phyloP scores from a whole-genome alignment of 257 asterid genomes.

The Knoxia roxburghii region DNA sequence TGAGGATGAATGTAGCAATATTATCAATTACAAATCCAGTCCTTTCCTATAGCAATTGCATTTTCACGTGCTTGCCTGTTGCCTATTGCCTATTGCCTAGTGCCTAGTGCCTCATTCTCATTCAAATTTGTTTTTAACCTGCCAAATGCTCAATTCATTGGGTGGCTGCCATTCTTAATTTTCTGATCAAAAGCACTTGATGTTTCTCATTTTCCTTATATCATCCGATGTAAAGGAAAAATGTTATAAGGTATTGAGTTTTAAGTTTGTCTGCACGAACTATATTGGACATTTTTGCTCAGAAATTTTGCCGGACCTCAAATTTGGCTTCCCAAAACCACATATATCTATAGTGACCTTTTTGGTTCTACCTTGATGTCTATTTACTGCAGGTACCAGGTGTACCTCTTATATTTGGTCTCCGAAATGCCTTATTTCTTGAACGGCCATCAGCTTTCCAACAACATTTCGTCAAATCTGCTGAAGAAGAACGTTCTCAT shows the following conservation, averaged over 20 bases:
- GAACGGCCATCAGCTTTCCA: conserved; percentile 77
- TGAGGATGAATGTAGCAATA: conserved; percentile 1
- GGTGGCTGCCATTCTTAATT: neutral
- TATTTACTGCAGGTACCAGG: conserved; percentile 65
- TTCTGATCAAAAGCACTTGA: neutral
- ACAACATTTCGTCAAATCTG: conserved; percentile 52
- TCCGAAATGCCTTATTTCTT: conserved; percentile 73
- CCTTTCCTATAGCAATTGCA: neutral
- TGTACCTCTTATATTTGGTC: conserved; percentile 70
- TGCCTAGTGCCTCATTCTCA: neutral
- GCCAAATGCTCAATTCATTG: neutral
- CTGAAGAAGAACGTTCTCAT: conserved; percentile 71
- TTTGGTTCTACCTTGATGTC: conserved; percentile 2
- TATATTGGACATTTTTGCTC: neutral
- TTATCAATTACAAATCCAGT: neutral
- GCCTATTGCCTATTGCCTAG: too few species aligned
- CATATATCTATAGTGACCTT: neutral
- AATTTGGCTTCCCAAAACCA: neutral
- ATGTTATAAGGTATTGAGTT: neutral
- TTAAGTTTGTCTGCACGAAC: neutral
- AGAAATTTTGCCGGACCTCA: neutral
- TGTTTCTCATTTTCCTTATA: neutral
- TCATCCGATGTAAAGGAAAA: neutral
- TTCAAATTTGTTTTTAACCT: conserved; percentile 2
- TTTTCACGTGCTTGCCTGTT: neutral